phyloP scores from a whole-genome alignment of 2,329 filamentous ascomycete genomes.

The Ophiostoma novo-ulmi region DNA sequence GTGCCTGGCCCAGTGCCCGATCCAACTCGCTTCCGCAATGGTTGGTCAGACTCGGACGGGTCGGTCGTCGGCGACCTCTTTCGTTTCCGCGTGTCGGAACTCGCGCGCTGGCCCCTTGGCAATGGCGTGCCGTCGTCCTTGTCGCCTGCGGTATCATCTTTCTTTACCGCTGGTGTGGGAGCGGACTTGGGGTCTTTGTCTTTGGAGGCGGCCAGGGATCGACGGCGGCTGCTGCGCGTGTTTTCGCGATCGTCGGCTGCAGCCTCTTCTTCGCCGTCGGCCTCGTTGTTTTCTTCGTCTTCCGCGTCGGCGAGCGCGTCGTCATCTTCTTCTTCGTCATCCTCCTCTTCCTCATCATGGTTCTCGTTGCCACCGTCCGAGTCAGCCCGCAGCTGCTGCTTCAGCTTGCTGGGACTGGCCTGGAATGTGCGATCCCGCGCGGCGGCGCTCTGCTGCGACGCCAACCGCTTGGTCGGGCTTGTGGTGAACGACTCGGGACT shows the following conservation, averaged over 20 bases:
- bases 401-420: conserved; percentile 70
- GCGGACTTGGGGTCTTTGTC: conserved; percentile 21
- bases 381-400: conserved; percentile 46
- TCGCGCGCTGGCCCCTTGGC: conserved; percentile 28
- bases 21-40: conserved; percentile 50
- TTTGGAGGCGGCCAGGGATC: conserved; percentile 35
- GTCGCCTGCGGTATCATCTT: conserved; percentile 28
- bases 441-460: conserved; percentile 14
- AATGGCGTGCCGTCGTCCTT: conserved; percentile 5
- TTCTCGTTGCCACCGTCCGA: conserved; percentile 31
- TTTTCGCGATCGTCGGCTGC: conserved; percentile 21
- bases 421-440: conserved; percentile 27
- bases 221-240: conserved; percentile 20
- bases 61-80: conserved; percentile 47
- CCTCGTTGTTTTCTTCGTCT: conserved; percentile 35
- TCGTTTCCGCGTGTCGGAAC: conserved; percentile 44
- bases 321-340: conserved; percentile 34
- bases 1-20: conserved; percentile 39
- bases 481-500: conserved; percentile 45
- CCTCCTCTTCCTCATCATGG: conserved; percentile 27
- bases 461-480: conserved; percentile 42
- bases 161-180: conserved; percentile 14
- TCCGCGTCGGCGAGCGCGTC: conserved; percentile 36
- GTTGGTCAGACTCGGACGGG: conserved; percentile 44
- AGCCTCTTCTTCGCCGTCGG: conserved; percentile 30